Evolutionary conservation across 2,329 filamentous ascomycete species (phyloP).

Genomic region (Xylariaceae sp.): DNA sequence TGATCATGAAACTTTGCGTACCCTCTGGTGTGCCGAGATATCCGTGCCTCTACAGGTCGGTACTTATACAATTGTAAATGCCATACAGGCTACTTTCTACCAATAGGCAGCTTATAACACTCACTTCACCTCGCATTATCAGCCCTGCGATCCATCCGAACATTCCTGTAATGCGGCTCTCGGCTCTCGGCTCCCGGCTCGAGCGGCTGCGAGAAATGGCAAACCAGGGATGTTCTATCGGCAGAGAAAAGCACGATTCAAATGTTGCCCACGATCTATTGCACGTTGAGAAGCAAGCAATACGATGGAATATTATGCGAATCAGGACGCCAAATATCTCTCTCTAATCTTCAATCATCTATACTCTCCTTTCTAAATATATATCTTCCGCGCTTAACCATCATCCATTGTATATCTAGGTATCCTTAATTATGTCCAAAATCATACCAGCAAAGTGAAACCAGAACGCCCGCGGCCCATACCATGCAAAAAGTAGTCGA

Average conservation of each 20-base stretch:
- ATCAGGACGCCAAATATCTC: not conserved
- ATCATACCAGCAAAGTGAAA: not conserved
- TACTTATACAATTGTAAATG: not conserved
- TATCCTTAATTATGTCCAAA: not conserved
- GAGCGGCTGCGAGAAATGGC: too few species aligned
- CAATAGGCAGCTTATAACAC: too few species aligned
- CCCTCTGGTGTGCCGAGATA: slow-evolving; percentile 5
- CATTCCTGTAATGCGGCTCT: slow-evolving; percentile 19
- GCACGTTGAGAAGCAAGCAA: too few species aligned
- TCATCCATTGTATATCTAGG: not conserved
- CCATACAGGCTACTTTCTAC: too few species aligned
- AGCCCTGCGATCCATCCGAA: slow-evolving; percentile 20
- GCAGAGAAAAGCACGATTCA: too few species aligned
- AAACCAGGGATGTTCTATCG: too few species aligned
- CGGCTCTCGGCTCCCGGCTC: slow-evolving; percentile 18
- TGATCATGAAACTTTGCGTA: too few species aligned
- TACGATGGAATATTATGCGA: too few species aligned
- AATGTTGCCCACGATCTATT: too few species aligned
- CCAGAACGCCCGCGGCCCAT: slow-evolving; percentile 18
- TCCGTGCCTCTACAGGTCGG: not conserved
- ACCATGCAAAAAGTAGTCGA: not conserved
- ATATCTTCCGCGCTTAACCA: not conserved
- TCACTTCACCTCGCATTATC: not conserved
- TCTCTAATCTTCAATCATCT: too few species aligned
- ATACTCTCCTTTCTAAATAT: not conserved